Percentiles rank a stretch among this genome's conserved stretches.
These are phyloP conservation scores for Karstenula rhodostoma DNA, from an alignment of 2,329 filamentous ascomycete genomes.

Conservation along the genomic window DNA sequence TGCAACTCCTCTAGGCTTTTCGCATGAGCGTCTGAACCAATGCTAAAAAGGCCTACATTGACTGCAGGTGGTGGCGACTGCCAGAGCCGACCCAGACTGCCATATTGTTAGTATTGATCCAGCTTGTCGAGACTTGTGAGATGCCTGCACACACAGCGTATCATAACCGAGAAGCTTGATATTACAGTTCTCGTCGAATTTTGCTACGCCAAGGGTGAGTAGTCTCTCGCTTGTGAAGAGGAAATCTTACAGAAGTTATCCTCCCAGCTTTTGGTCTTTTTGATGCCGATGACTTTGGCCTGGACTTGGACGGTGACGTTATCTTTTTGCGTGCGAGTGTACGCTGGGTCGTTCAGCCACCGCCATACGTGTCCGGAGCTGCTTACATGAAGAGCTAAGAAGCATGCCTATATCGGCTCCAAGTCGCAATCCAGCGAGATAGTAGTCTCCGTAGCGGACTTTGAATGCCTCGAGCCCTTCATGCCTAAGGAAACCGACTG, in stretches of 20 bases:
- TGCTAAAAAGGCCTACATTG: not conserved
- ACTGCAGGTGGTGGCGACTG: not conserved
- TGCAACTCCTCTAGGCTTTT: not conserved
- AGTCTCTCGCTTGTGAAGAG: not conserved
- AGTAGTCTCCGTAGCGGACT: not conserved
- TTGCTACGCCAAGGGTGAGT: not conserved
- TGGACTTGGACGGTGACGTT: not conserved
- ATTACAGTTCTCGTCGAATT: not conserved
- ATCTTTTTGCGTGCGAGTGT: not conserved
- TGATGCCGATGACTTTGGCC: not conserved
- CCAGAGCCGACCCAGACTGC: not conserved
- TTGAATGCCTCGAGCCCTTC: not conserved
- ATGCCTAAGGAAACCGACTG: not conserved
- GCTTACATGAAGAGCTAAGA: not conserved
- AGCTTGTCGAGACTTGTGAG: not conserved
- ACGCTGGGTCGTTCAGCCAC: not conserved
- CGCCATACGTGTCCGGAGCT: not conserved
- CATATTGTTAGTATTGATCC: not conserved
- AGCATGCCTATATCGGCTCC: not conserved
- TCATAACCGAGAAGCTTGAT: not conserved
- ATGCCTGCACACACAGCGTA: not conserved
- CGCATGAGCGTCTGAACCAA: not conserved
- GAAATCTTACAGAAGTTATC: not conserved
- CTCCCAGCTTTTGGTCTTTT: not conserved
- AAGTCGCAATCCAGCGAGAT: not conserved